Percentiles rank a stretch among this genome's conserved stretches.
Evolutionary conservation across 306 rosid species (phyloP).

Genomic region (Carpinus fangiana): DNA sequence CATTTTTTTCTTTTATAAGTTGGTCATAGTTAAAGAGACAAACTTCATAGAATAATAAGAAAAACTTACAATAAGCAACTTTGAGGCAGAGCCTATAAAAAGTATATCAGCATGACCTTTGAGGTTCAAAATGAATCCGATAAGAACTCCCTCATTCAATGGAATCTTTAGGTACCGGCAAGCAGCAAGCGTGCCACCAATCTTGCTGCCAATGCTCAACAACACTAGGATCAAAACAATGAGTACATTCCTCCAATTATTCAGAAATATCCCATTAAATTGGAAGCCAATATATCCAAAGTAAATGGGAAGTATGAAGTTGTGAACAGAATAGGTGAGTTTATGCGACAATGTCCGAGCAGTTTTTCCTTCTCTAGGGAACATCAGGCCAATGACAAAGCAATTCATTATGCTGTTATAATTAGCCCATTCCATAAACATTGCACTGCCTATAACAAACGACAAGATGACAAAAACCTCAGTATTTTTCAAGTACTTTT

Average conservation of each 20-base stretch:
- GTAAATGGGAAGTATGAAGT: slow-evolving; percentile 77
- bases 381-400: slow-evolving; percentile 54
- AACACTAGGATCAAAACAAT: slow-evolving; percentile 48
- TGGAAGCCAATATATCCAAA: slow-evolving; percentile 89
- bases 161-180: slow-evolving; percentile 69
- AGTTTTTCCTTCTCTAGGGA: slow-evolving; percentile 84
- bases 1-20: too few species aligned
- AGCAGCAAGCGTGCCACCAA: slow-evolving; percentile 68
- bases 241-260: slow-evolving; percentile 1
- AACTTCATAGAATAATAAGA: not conserved
- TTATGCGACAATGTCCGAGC: slow-evolving; percentile 77
- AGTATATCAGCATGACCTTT: slow-evolving; percentile 93
- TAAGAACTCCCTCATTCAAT: slow-evolving; percentile 61
- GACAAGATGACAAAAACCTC: slow-evolving; percentile 61
- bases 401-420: slow-evolving; percentile 67
- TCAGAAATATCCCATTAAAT: slow-evolving; percentile 47
- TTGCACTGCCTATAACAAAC: slow-evolving; percentile 49
- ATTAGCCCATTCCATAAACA: slow-evolving; percentile 58
- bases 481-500: slow-evolving; percentile 70
- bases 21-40: not conserved
- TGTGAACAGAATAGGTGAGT: slow-evolving; percentile 74
- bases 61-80: slow-evolving; percentile 51
- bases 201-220: slow-evolving; percentile 67
- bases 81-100: slow-evolving; percentile 68
- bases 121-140: slow-evolving; percentile 74